Percentiles rank a stretch among this genome's conserved stretches.
These are phyloP conservation scores for Calonectria montana DNA, from an alignment of 2,329 filamentous ascomycete genomes.

Conservation along the genomic window DNA sequence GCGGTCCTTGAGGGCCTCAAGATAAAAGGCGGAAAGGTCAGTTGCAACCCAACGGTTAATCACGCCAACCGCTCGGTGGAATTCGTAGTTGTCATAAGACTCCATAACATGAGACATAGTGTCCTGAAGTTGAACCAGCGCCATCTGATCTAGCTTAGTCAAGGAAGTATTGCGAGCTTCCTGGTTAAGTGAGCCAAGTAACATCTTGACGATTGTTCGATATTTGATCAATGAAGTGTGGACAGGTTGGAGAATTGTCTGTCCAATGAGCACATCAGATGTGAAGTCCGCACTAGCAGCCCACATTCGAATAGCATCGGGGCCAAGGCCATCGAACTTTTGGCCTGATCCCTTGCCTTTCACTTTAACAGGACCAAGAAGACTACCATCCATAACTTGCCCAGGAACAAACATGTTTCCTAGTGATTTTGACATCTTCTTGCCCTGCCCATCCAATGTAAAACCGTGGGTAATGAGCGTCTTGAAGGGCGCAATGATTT, in stretches of 20 bases:
- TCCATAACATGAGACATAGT: constrained; percentile 73
- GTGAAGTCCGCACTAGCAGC: constrained; percentile 93
- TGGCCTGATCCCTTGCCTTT: constrained; percentile 61
- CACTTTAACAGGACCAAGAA: constrained; percentile 76
- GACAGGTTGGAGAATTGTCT: constrained; percentile 79
- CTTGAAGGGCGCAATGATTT: constrained; percentile 76
- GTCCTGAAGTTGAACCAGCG: constrained; percentile 77
- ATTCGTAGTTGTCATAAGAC: constrained; percentile 79
- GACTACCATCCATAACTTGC: constrained; percentile 85
- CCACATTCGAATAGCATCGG: constrained; percentile 91
- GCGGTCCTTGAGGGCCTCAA: constrained; percentile 91
- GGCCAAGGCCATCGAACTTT: constrained; percentile 78
- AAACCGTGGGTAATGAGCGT: constrained; percentile 96
- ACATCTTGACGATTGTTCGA: constrained; percentile 89
- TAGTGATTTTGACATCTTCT: constrained; percentile 98
- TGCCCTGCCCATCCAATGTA: constrained; percentile 87
- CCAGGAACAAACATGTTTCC: constrained; percentile 87
- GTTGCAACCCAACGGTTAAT: constrained; percentile 85
- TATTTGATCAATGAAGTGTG: constrained; percentile 86
- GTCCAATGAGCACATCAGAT: constrained; percentile 84
- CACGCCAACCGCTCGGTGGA: constrained; percentile 78
- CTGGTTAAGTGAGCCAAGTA: constrained; percentile 79
- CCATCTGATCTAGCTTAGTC: constrained; percentile 77
- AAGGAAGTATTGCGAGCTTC: constrained; percentile 62
- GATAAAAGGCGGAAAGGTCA: constrained; percentile 92